These are phyloP conservation scores for Centaurea solstitialis DNA, from an alignment of 129 eudicot species.

Conservation along the genomic window DNA sequence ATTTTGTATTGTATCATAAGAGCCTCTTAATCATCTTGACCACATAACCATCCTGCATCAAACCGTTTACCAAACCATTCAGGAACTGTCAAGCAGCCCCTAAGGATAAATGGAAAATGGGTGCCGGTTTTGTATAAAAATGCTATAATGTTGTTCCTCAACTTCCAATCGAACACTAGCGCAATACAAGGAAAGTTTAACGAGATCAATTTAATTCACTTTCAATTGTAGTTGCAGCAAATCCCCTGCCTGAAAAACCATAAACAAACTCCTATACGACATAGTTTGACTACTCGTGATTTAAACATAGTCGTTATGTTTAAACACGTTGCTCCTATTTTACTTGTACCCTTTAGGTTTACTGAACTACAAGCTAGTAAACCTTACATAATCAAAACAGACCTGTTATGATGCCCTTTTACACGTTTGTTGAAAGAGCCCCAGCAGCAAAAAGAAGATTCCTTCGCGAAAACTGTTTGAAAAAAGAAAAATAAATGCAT, in stretches of 20 bases:
- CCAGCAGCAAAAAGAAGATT: constrained; percentile 97
- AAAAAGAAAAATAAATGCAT: not conserved
- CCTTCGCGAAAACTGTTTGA: constrained; percentile 80
- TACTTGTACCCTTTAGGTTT: not conserved
- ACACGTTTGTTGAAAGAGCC: constrained; percentile 58
- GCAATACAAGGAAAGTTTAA: not conserved
- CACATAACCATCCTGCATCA: too few species aligned
- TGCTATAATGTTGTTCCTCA: too few species aligned
- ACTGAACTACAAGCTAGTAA: not conserved
- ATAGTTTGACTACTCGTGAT: not conserved
- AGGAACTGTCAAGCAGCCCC: too few species aligned
- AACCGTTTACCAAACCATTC: too few species aligned
- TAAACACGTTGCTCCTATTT: not conserved
- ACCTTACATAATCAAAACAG: not conserved
- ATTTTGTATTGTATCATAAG: too few species aligned
- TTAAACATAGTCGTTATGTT: not conserved
- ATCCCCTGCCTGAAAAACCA: not conserved
- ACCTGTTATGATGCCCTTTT: not conserved
- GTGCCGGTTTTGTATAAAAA: too few species aligned
- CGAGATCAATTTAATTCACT: not conserved
- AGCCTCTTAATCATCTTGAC: too few species aligned
- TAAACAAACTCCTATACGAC: not conserved
- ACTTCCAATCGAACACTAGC: not conserved
- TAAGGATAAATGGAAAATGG: too few species aligned
- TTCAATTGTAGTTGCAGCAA: not conserved